Evolutionary conservation across 2,329 filamentous ascomycete genomes (phyloP).

Genomic region (Fusarium subglutinans): DNA sequence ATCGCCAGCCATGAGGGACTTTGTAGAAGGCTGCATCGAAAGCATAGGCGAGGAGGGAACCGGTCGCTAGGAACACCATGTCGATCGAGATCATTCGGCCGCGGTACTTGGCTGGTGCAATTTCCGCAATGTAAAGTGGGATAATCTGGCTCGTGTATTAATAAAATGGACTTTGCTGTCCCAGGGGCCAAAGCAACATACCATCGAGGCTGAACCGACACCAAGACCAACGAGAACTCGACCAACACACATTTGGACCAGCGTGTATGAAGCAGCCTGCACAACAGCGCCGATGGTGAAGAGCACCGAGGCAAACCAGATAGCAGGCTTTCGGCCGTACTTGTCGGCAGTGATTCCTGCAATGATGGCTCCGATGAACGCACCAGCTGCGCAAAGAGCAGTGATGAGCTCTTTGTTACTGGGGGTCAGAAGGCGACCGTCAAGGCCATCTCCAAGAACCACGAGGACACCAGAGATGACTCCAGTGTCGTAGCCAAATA

Average conservation of each 20-base stretch:
- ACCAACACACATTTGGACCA: slow-evolving; percentile 41
- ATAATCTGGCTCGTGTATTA: neutral
- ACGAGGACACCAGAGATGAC: slow-evolving; percentile 49
- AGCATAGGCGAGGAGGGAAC: slow-evolving; percentile 53
- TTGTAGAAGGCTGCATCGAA: slow-evolving; percentile 53
- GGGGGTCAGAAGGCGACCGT: slow-evolving; percentile 48
- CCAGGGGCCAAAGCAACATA: slow-evolving; percentile 11
- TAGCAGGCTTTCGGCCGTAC: slow-evolving; percentile 38
- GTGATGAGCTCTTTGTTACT: slow-evolving; percentile 60
- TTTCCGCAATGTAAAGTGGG: slow-evolving; percentile 56
- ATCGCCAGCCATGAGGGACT: slow-evolving; percentile 56
- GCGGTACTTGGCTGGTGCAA: slow-evolving; percentile 59
- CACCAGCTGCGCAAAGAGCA: slow-evolving; percentile 56
- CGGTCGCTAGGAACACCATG: slow-evolving; percentile 55
- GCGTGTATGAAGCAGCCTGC: slow-evolving; percentile 34
- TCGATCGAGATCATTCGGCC: slow-evolving; percentile 59
- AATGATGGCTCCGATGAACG: slow-evolving; percentile 38
- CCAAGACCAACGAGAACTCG: slow-evolving; percentile 59
- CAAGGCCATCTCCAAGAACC: slow-evolving; percentile 45
- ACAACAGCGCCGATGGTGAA: slow-evolving; percentile 37
- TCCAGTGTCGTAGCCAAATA: slow-evolving; percentile 45
- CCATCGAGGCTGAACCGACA: slow-evolving; percentile 58
- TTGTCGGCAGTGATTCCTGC: slow-evolving; percentile 37
- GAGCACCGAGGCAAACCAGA: slow-evolving; percentile 37
- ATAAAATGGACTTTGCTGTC: too few species aligned